Conservation (phyloP, 2,329 filamentous ascomycete species). For the Magnaporthales sp. region DNA sequence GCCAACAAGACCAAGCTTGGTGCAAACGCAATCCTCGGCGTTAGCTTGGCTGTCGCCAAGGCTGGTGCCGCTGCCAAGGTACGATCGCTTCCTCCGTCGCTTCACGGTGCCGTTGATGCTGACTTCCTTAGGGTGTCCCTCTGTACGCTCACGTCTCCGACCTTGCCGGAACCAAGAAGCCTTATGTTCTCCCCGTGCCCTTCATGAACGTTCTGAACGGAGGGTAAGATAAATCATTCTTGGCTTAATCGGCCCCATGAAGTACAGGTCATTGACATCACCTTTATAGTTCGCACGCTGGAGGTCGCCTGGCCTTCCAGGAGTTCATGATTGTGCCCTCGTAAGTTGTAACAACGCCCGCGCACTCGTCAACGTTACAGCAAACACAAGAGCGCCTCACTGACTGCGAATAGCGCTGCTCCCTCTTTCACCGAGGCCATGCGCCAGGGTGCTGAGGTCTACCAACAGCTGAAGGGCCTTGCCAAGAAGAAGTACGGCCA, state of each 20-base stretch:
- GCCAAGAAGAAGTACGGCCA: constrained; percentile 99
- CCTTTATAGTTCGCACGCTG: constrained; percentile 70
- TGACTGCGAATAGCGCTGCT: constrained; percentile 48
- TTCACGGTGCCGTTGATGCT: neutral
- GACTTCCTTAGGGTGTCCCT: constrained; percentile 52
- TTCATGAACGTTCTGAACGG: constrained; percentile 95
- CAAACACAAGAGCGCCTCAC: neutral
- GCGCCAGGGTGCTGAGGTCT: constrained; percentile 93
- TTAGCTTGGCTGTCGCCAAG: constrained; percentile 78
- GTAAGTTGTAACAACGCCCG: constrained; percentile 33
- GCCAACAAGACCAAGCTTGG: constrained; percentile 81
- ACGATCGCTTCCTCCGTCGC: constrained; percentile 8
- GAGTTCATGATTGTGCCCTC: constrained; percentile 93
- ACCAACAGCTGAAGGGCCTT: constrained; percentile 93
- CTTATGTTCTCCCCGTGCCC: constrained; percentile 80
- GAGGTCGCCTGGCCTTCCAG: constrained; percentile 90
- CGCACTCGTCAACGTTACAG: neutral
- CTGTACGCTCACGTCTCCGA: constrained; percentile 85
- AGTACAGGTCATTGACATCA: constrained; percentile 21
- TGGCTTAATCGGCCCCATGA: neutral
- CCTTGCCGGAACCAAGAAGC: constrained; percentile 83
- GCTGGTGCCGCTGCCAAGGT: constrained; percentile 83
- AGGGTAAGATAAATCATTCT: constrained; percentile 29
- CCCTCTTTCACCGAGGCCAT: constrained; percentile 92
- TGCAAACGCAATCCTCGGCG: constrained; percentile 82